A percentile compares a stretch with the other conserved stretches of the same genome.
These are phyloP conservation scores for Biancaea sappan DNA, from an alignment of 306 rosid species.

Conservation along the genomic window DNA sequence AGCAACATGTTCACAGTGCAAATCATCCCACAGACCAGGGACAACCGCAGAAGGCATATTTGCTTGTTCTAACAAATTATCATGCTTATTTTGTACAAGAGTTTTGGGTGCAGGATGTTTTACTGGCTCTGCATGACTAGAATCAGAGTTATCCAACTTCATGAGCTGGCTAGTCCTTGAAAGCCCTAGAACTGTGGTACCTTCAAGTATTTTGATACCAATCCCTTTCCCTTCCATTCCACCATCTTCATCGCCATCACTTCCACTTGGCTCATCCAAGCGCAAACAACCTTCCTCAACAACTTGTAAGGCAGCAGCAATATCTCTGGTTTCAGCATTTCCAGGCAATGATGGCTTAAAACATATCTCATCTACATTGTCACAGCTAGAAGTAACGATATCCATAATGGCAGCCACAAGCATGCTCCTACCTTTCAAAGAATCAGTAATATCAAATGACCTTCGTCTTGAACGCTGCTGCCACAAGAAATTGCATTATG, in stretches of 20 bases:
- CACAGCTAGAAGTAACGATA: conserved; percentile 83
- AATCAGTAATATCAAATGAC: conserved; percentile 73
- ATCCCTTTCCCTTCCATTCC: conserved; percentile 69
- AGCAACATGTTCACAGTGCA: conserved; percentile 88
- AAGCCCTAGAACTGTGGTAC: conserved; percentile 78
- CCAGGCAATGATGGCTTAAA: conserved; percentile 75
- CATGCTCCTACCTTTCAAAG: conserved; percentile 97
- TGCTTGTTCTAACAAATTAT: conserved; percentile 36
- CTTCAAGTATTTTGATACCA: conserved; percentile 88
- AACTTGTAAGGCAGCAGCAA: conserved; percentile 90
- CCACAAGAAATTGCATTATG: conserved; percentile 45
- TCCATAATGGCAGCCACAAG: conserved; percentile 98
- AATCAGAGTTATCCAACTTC: conserved; percentile 50
- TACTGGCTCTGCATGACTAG: conserved; percentile 40
- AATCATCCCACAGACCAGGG: conserved; percentile 99
- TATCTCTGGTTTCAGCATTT: conserved; percentile 80
- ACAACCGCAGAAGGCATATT: conserved; percentile 66
- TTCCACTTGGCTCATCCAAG: conserved; percentile 67
- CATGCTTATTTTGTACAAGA: conserved; percentile 47
- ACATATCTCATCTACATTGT: conserved; percentile 52
- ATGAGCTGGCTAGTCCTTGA: conserved; percentile 51
- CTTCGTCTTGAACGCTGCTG: conserved; percentile 80
- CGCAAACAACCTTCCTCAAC: conserved; percentile 87
- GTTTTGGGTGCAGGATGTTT: conserved; percentile 36
- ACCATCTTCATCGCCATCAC: conserved; percentile 60